Base-by-base conservation (phyloP, 2,329 filamentous ascomycete genomes). In the Hymenoscyphus scutula region DNA sequence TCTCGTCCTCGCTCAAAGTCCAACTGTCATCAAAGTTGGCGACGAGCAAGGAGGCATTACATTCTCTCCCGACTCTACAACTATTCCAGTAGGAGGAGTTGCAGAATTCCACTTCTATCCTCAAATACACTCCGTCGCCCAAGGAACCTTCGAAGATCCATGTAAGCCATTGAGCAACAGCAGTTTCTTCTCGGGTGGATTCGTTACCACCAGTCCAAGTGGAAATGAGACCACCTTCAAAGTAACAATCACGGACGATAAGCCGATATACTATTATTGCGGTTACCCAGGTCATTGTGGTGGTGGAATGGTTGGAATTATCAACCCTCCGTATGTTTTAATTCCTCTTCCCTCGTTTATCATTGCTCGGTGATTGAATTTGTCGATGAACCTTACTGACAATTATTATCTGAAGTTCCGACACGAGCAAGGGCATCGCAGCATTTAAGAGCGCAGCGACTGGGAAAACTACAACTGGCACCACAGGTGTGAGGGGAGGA, bases 61-160 rank as follows among this genome's bases (percentile, higher is more conserved):
- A 57, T 86, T 85, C 73, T 76, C 78, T 57, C 84, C 84, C 1
- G 75, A 80, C 65, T 79, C 78, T 65, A 74, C 83, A 48, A 77
- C 77, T 2, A 83, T 82, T 23, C 72, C 75, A 13, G 62, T 78
- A 7, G 83, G 82, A 62, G 81, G 83, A 64, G 66, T 81, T 4
- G 72, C 86, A 62, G 81, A 85, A 74, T 86, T 80, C 76, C 79
- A 82, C 69, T 85, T 81, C 76, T 79, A 78, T 65, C 78, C 82
- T 8, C 70, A 67, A 62, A 82, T 81, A 74, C 83, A 84, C 77
- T 78, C 78, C 25, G 75, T 85, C 54, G 77, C 75, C 3, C 74
- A 78, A 66, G 71, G 71, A 30, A 68, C 68, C 30, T 77, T 77
- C 56, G 69, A 65, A 19, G 65, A 64, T 2, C 76, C 76, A 13